Evolutionary conservation across 257 asterid species (phyloP).

Genomic region (Handroanthus guayacan): DNA sequence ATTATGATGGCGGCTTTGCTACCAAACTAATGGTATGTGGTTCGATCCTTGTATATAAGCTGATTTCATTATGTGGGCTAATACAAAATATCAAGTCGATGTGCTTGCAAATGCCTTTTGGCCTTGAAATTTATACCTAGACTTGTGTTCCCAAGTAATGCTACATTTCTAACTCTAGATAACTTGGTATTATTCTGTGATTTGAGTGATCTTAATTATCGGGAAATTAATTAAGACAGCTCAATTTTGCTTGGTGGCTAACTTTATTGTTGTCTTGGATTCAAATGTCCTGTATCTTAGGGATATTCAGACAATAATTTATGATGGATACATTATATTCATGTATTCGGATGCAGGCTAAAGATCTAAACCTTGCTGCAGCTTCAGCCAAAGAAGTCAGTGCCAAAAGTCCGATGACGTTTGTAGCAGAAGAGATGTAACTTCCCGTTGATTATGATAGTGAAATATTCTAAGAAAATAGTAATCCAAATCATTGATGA

Average conservation of each 20-base stretch:
- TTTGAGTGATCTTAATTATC: too few species aligned
- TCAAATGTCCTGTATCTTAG: too few species aligned
- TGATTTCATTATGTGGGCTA: not conserved
- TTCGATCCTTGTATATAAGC: not conserved
- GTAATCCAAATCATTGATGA: not conserved
- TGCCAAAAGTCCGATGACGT: conserved; percentile 61
- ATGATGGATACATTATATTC: not conserved
- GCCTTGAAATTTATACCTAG: not conserved
- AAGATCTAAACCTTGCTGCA: conserved; percentile 82
- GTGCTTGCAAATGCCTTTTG: too few species aligned
- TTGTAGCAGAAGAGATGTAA: conserved; percentile 75
- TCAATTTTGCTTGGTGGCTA: too few species aligned
- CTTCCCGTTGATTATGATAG: conserved; percentile 17
- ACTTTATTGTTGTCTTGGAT: too few species aligned
- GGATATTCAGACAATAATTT: too few species aligned
- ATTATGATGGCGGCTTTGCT: conserved; percentile 87
- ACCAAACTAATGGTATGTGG: conserved; percentile 83
- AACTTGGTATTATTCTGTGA: too few species aligned
- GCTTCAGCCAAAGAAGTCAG: conserved; percentile 73
- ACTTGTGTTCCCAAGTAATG: too few species aligned
- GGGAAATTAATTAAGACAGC: too few species aligned
- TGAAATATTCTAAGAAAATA: too few species aligned
- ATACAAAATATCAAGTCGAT: not conserved
- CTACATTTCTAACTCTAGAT: too few species aligned
- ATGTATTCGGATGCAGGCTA: conserved; percentile 61